Conservation (phyloP, 768 basidiomycete genomes). For the Myochromella boudieri region DNA sequence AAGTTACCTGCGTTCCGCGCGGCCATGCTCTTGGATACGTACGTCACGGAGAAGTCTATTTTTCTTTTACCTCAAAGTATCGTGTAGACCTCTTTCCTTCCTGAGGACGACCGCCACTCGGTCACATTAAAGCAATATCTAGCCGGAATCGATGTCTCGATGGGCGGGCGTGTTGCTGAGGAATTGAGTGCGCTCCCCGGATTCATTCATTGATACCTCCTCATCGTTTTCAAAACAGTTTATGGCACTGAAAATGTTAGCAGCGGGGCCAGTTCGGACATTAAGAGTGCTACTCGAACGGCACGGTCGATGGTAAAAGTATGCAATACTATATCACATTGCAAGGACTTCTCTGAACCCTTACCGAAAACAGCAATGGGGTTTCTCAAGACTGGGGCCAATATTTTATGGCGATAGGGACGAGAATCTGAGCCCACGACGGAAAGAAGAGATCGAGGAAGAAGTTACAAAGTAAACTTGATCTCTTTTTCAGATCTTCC, state of each 20-base stretch:
- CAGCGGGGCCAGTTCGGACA: slow-evolving; percentile 90
- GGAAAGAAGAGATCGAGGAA: slow-evolving; percentile 82
- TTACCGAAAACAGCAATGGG: slow-evolving; percentile 55
- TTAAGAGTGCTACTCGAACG: slow-evolving; percentile 74
- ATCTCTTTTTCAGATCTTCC: not conserved
- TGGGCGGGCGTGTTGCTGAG: slow-evolving; percentile 96
- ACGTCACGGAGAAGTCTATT: slow-evolving; percentile 28
- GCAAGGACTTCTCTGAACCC: not conserved
- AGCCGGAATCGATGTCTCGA: slow-evolving; percentile 84
- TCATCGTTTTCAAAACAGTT: slow-evolving; percentile 47
- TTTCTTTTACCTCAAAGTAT: slow-evolving; percentile 8
- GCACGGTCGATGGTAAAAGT: slow-evolving; percentile 91
- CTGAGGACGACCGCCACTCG: slow-evolving; percentile 74
- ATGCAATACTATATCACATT: slow-evolving; percentile 21
- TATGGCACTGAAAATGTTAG: slow-evolving; percentile 88
- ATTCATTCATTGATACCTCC: slow-evolving; percentile 16
- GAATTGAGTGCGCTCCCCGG: slow-evolving; percentile 61
- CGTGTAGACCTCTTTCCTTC: slow-evolving; percentile 70
- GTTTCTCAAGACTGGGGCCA: slow-evolving; percentile 83
- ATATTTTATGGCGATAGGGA: slow-evolving; percentile 78
- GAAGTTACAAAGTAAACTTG: slow-evolving; percentile 77
- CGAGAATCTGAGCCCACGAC: slow-evolving; percentile 67
- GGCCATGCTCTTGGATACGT: slow-evolving; percentile 91
- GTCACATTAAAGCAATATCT: slow-evolving; percentile 73
- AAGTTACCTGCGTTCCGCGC: slow-evolving; percentile 96